Evolutionary conservation across 1,284 basidiomycete genomes (phyloP), one percentile per base, ranked within the genome.

Genomic region (Phellinidium pouzarii): DNA sequence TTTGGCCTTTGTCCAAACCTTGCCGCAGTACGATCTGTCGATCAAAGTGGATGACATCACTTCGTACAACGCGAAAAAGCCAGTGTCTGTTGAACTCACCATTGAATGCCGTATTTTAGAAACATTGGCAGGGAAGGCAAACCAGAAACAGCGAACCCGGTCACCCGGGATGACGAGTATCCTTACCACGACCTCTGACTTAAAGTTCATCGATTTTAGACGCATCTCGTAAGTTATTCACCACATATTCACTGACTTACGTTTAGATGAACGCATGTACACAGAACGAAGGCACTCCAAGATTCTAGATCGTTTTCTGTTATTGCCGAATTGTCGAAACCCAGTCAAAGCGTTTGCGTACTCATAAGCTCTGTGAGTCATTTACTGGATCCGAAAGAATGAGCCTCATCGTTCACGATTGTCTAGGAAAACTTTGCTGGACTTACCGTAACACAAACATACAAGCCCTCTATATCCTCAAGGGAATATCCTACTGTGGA

Each of bases 181-280:
- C n/a, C 64, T 90, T 44, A 82, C 83, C 3, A 52, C 86, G 31
- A 88, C 84, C 0, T 89, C 87, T 2, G 86, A 89, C 61, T 64
- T 79, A 61, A 73, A 78, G 29, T 78, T 85, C 50, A 64, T 91
- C 53, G 87, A 91, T 62, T 90, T 86, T 61, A 81, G 87, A 40
- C 77, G 85, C 27, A 86, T 86, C 47, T 72, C 77, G 87, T 89
- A 60, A 62, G 82, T 68, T 3, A 22, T 3, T 7, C 43, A 22
- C n/a, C n/a, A 40, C 2, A 7, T 20, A n/a, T 42, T 31, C 42
- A 46, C 45, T 44, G 27, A 19, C 44, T 29, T 51, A 19, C 5
- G 23, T 45, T 9, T 23, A 57, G 38, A 59, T n/a, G 60, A 5
- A 38, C 44, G 37, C 49, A 53, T 9, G 36, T 25, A 14, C 37